Conservation (phyloP, 1,139 yeast species). For the Kodamaea ohmeri region DNA sequence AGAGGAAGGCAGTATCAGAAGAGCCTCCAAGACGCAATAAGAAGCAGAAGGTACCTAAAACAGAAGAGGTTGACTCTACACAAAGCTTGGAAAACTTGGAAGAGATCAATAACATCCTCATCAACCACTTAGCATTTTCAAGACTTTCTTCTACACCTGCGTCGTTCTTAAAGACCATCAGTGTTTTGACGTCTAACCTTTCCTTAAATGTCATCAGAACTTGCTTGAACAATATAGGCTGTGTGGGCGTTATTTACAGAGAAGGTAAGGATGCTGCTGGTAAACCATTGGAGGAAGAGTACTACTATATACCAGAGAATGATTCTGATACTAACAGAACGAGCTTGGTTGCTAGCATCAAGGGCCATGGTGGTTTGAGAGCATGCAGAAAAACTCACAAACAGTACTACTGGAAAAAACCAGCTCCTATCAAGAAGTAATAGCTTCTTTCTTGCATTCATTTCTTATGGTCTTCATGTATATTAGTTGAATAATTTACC, state of each 20-base stretch:
- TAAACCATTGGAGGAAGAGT: constrained; percentile 87
- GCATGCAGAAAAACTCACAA: constrained; percentile 92
- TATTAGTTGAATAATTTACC: constrained; percentile 8
- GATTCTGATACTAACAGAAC: constrained; percentile 73
- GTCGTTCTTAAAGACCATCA: constrained; percentile 59
- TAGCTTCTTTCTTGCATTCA: constrained; percentile 6
- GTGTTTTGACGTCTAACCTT: constrained; percentile 45
- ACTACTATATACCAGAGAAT: constrained; percentile 81
- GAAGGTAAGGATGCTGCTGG: constrained; percentile 97
- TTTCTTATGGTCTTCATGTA: constrained; percentile 10
- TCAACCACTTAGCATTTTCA: constrained; percentile 88
- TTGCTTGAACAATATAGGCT: constrained; percentile 45
- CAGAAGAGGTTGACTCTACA: constrained; percentile 22
- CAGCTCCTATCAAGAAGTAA: constrained; percentile 48
- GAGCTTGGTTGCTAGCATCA: constrained; percentile 65
- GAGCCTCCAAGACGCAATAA: constrained; percentile 22
- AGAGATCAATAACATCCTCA: constrained; percentile 61
- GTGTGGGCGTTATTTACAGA: constrained; percentile 83
- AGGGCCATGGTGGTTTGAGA: constrained; percentile 80
- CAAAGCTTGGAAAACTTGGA: constrained; percentile 38
- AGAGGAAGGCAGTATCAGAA: constrained; percentile 29
- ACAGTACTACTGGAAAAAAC: constrained; percentile 86
- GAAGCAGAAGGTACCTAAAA: constrained; percentile 13
- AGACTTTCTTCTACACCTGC: constrained; percentile 85
- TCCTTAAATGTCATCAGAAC: constrained; percentile 50